Base-by-base conservation (phyloP, 805 yeast genomes). In the Blastobotrys terrestris region DNA sequence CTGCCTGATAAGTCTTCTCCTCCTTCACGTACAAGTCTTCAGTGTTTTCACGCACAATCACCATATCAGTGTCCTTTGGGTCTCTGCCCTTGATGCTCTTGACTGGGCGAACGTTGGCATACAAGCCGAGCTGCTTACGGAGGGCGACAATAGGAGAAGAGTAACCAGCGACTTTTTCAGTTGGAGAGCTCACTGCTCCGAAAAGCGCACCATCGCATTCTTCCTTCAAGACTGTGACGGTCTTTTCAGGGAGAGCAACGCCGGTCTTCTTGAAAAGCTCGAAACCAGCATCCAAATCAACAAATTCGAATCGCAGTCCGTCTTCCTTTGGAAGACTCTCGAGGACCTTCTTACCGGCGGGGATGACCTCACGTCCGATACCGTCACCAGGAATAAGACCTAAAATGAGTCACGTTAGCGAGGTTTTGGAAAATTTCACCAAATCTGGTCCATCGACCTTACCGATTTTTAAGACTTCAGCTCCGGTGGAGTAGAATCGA, bases 121-220 rank as follows among this genome's bases (percentile, higher is more conserved):
- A 94, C 51, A 94, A 77, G 6, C 96, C 97, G 72, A 94, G 67
- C 72, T 87, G 87, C 80, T 92, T 94, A 76, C 99, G 85, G 66
- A 94, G 78, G n/a, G 98, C 98, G 52, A 94, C 99, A 70, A 94
- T 92, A 62, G 99, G 99, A 31, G 98, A 92, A 16, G 97, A 91
- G 76, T 94, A 94, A 50, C 99, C 99, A 46, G 79, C 94, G 46
- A 94, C 98, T 73, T 90, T 90, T 63, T 84, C 82, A 45, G 96
- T 78, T 60, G 99, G 99, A 16, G 97, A 90, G 47, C 72, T 88
- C 52, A 94, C 99, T 53, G 99, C 96, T 62, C 99, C 99, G 65
- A 94, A 94, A 52, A 94, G 77, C 16, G 98, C 99, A 75, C 97
- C 98, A 64, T 94, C 96, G 72, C 99, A 94, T 60, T 85, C 84